Evolutionary conservation across 306 rosid genomes (phyloP).

Genomic region (Hylodesmum podocarpum): DNA sequence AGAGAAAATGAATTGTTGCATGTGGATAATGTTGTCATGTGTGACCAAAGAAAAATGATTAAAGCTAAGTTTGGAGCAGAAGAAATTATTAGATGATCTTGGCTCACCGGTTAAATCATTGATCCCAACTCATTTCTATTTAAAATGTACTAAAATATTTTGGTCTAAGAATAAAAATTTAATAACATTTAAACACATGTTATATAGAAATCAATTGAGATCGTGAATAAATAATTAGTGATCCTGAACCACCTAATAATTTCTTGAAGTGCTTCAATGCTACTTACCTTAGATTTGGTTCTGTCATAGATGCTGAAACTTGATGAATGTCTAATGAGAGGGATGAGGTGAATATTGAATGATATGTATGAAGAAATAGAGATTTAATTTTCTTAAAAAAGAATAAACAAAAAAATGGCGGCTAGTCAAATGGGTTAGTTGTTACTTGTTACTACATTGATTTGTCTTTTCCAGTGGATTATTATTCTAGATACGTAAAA

Average conservation of each 20-base stretch:
- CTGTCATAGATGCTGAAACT: slow-evolving; percentile 35
- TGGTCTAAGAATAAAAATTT: too few relatives aligned
- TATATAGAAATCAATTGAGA: too few relatives aligned
- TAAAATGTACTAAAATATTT: too few relatives aligned
- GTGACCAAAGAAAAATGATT: not conserved
- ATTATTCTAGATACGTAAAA: not conserved
- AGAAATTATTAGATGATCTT: too few relatives aligned
- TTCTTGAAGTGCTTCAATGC: not conserved
- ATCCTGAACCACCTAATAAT: too few relatives aligned
- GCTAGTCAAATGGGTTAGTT: not conserved
- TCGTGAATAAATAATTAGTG: too few relatives aligned
- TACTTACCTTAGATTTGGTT: slow-evolving; percentile 22
- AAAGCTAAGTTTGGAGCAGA: too few relatives aligned
- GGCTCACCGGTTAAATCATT: too few relatives aligned
- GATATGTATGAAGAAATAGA: not conserved
- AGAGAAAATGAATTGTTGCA: not conserved
- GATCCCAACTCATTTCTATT: too few relatives aligned
- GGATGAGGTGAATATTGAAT: not conserved
- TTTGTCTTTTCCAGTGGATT: not conserved
- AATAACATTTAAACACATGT: too few relatives aligned
- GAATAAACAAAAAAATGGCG: not conserved
- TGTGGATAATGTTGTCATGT: not conserved
- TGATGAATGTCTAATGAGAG: not conserved
- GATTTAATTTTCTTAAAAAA: not conserved
- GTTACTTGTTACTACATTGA: not conserved